Base-by-base conservation (phyloP, 768 basidiomycete species). In the Pleurotus cornucopiae region DNA sequence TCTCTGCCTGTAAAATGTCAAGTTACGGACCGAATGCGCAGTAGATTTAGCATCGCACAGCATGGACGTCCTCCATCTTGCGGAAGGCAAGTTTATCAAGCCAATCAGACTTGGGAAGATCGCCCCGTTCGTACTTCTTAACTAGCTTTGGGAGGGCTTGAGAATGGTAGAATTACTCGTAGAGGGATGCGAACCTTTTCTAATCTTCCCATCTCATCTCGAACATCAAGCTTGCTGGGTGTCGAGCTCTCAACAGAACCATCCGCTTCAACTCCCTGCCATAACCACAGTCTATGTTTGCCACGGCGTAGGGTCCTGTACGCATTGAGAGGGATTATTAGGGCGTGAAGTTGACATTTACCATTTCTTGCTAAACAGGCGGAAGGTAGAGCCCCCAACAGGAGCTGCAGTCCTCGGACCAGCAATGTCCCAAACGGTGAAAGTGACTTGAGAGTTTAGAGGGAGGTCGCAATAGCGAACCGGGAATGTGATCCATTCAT, bases 371-470 rank as follows among this genome's bases (percentile, higher is more conserved):
- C 93, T 89, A 69, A 99, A 99, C 39, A 99, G 63, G 16, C 84
- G 78, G 66, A 98, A 88, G 0, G 94, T 97, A 2, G 94, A 84
- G 0, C 95, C 96, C 26, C 96, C 97, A 3, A 98, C 87, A 5
- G 94, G 90, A 14, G 83, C 77, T 2, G 91, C 85, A 46, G 80
- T 75, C 5, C 91, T 81, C 20, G 93, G 87, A 0, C 91, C 89
- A 38, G 85, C 89, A 57, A 94, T 94, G 66, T 98, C 95, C 91
- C 94, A 98, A 5, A 98, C 88, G 0, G 97, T 98, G 64, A 98
- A 89, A 0, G 90, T 88, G 51, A 99, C 79, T 63, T 97, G 94
- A 1, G 94, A 86, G 67, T 76, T 88, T 47, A 93, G 71, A 0
- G 94, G 93, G n/a, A 99, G 76, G 66, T 97, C 94, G 59, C 94